A percentile compares a stretch with the other conserved stretches of the same genome.
Conservation (phyloP, 2,329 filamentous ascomycete species). For the Leptographium wingfieldii region DNA sequence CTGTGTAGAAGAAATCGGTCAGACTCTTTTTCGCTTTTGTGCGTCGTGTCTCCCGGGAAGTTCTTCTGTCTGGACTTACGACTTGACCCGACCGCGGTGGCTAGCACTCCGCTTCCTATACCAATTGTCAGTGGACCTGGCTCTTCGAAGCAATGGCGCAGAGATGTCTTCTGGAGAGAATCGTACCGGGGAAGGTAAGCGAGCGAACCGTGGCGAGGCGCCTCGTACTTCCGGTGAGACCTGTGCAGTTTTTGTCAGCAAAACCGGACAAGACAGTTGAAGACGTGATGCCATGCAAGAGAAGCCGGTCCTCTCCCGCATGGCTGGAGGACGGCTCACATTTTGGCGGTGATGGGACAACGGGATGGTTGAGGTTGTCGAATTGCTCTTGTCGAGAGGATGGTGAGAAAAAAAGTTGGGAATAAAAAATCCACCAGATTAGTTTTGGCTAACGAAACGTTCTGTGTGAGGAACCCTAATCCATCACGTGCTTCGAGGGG, state of each 20-base stretch:
- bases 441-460: slow-evolving; percentile 4
- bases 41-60: background rate
- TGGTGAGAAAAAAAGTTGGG: slow-evolving; percentile 4
- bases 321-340: background rate
- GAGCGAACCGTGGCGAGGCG: slow-evolving; percentile 89
- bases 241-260: slow-evolving; percentile 17
- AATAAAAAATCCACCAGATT: slow-evolving; percentile 6
- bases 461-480: slow-evolving; percentile 12
- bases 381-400: slow-evolving; percentile 1
- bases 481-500: slow-evolving; percentile 5
- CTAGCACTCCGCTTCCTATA: slow-evolving; percentile 14
- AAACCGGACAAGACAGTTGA: background rate
- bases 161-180: background rate
- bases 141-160: background rate
- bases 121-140: slow-evolving; percentile 6
- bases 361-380: background rate
- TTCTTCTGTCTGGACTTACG: slow-evolving; percentile 45
- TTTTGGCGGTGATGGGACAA: slow-evolving; percentile 1
- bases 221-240: slow-evolving; percentile 54
- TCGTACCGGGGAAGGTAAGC: slow-evolving; percentile 54
- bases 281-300: background rate
- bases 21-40: background rate
- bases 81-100: slow-evolving; percentile 62
- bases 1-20: slow-evolving; percentile 31
- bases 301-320: background rate